phyloP scores from a whole-genome alignment of 2,329 filamentous ascomycete species.

The Cryphonectria carpinicola region DNA sequence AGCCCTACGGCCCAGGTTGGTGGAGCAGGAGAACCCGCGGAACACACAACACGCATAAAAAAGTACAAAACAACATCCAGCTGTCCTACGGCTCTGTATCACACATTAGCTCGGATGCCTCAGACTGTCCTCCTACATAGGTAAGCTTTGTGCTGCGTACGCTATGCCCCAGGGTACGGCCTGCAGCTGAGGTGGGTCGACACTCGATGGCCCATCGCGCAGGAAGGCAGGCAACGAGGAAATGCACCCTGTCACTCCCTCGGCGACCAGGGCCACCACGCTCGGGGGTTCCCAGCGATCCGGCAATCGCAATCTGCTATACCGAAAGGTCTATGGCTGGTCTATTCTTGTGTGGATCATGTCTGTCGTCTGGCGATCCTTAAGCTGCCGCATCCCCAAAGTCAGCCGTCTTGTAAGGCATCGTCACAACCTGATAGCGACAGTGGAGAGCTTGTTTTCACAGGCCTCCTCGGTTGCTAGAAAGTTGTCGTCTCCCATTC shows the following conservation, averaged over 20 bases:
- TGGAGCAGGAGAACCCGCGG: neutral
- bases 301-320: neutral
- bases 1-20: slow-evolving; percentile 23
- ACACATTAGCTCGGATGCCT: neutral
- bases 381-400: neutral
- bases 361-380: slow-evolving; percentile 7
- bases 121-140: neutral
- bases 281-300: neutral
- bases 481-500: neutral
- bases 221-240: slow-evolving; percentile 5
- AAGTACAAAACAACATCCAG: neutral
- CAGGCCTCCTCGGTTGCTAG: neutral
- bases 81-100: neutral
- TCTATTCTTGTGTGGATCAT: slow-evolving; percentile 19
- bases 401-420: neutral
- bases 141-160: neutral
- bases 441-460: neutral
- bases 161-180: neutral
- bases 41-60: neutral
- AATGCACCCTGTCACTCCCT: slow-evolving; percentile 4
- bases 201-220: neutral
- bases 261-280: neutral
- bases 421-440: neutral
- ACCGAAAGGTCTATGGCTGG: neutral
- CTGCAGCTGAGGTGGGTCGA: slow-evolving; percentile 2